A percentile compares a stretch with the other conserved stretches of the same genome.
Evolutionary conservation across 495 filamentous ascomycete genomes (phyloP).

Genomic region (Talaromyces liani): DNA sequence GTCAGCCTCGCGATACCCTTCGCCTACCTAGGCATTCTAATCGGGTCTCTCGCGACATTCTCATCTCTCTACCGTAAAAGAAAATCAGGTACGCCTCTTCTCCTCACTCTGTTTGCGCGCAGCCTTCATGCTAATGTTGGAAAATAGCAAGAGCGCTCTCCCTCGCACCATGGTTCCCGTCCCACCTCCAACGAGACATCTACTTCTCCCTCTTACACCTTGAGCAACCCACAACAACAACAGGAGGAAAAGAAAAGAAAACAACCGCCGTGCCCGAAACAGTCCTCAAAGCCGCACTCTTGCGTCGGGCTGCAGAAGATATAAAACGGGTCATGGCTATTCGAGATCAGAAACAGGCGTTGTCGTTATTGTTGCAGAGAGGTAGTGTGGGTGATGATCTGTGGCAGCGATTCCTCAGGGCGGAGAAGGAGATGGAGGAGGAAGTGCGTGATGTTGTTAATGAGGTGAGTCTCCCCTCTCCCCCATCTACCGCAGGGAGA

Average conservation of each 20-base stretch:
- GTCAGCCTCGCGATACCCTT: conserved; percentile 71
- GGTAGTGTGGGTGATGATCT: conserved; percentile 94
- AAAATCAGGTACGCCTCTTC: conserved; percentile 63
- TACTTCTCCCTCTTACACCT: conserved; percentile 89
- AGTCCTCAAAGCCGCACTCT: conserved; percentile 80
- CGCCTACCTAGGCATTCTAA: conserved; percentile 78
- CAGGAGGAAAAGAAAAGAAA: conserved; percentile 54
- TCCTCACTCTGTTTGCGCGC: neutral
- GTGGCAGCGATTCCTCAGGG: conserved; percentile 83
- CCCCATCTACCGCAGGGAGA: neutral
- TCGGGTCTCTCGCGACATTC: conserved; percentile 85
- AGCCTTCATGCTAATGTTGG: neutral
- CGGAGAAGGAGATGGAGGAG: conserved; percentile 97
- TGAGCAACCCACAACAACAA: conserved; percentile 48
- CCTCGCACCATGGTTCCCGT: conserved; percentile 85
- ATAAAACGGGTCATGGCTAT: conserved; percentile 84
- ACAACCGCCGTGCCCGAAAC: conserved; percentile 70
- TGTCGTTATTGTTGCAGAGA: conserved; percentile 72
- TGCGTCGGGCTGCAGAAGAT: conserved; percentile 84
- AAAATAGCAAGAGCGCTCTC: conserved; percentile 63
- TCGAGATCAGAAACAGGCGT: conserved; percentile 74
- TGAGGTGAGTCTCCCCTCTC: conserved; percentile 53
- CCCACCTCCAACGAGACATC: conserved; percentile 85
- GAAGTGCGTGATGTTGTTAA: conserved; percentile 88
- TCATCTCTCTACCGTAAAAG: conserved; percentile 87